Conservation (phyloP, 1,284 basidiomycete species). For the Sphagnurus paluster region DNA sequence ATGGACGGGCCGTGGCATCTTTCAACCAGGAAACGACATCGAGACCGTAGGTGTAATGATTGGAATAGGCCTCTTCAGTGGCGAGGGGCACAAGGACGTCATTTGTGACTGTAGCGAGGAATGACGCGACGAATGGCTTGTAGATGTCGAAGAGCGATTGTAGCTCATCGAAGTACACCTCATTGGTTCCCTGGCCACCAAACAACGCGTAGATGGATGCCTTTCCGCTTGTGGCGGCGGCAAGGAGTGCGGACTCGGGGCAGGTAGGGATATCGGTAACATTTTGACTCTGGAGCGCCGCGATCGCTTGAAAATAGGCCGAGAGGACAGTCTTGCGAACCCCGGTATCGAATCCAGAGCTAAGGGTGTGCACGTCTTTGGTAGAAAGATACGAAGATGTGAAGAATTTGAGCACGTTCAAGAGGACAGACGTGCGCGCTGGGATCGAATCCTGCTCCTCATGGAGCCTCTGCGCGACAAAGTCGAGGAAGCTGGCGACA, state of each 20-base stretch:
- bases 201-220: constrained; percentile 92
- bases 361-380: constrained; percentile 81
- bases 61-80: constrained; percentile 57
- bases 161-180: constrained; percentile 97
- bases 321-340: constrained; percentile 77
- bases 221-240: constrained; percentile 66
- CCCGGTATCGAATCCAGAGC: constrained; percentile 74
- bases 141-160: constrained; percentile 91
- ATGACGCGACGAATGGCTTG: constrained; percentile 77
- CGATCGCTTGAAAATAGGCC: constrained; percentile 80
- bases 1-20: constrained; percentile 68
- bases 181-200: constrained; percentile 98
- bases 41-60: constrained; percentile 82
- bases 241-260: constrained; percentile 75
- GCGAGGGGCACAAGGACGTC: constrained; percentile 77
- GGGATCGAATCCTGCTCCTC: constrained; percentile 51
- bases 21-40: constrained; percentile 86
- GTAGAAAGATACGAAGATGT: constrained; percentile 74
- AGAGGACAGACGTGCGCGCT: constrained; percentile 69
- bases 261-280: constrained; percentile 62
- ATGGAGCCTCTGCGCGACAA: constrained; percentile 63
- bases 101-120: constrained; percentile 65
- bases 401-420: constrained; percentile 76
- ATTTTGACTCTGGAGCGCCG: constrained; percentile 65
- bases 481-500: constrained; percentile 77